phyloP scores from a whole-genome alignment of 257 asterid species.

The Solanum chaucha region DNA sequence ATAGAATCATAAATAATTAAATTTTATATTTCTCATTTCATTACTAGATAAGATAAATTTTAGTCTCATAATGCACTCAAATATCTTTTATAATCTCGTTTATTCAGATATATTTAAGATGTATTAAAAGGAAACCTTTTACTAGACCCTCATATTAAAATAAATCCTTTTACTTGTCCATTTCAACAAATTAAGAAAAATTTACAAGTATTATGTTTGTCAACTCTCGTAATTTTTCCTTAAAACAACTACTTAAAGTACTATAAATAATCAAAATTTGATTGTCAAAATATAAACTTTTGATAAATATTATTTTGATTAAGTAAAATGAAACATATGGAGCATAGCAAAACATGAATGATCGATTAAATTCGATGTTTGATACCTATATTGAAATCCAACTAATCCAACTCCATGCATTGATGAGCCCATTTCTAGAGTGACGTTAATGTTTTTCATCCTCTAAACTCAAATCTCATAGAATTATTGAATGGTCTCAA shows the following conservation, averaged over 20 bases:
- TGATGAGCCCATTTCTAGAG: not conserved
- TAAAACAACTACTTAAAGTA: not conserved
- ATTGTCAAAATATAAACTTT: no score
- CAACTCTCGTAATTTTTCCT: no score
- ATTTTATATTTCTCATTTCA: not conserved
- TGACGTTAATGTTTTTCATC: not conserved
- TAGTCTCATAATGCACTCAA: not conserved
- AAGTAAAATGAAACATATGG: not conserved
- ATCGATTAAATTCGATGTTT: rapidly evolving
- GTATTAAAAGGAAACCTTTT: no score
- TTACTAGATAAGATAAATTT: not conserved
- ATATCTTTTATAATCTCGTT: not conserved
- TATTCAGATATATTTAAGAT: not conserved
- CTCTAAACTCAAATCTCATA: not conserved
- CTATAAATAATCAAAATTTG: no score
- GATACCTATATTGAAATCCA: not conserved
- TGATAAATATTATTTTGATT: no score
- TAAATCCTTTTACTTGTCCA: rapidly evolving
- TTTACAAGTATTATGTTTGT: no score
- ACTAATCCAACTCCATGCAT: not conserved
- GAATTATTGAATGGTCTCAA: rapidly evolving
- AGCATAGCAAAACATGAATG: not conserved
- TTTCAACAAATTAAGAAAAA: no score
- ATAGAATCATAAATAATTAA: not conserved
- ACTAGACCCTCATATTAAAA: no score